Conservation (phyloP, 1,284 basidiomycete genomes). For the Violaceomyces palustris region DNA sequence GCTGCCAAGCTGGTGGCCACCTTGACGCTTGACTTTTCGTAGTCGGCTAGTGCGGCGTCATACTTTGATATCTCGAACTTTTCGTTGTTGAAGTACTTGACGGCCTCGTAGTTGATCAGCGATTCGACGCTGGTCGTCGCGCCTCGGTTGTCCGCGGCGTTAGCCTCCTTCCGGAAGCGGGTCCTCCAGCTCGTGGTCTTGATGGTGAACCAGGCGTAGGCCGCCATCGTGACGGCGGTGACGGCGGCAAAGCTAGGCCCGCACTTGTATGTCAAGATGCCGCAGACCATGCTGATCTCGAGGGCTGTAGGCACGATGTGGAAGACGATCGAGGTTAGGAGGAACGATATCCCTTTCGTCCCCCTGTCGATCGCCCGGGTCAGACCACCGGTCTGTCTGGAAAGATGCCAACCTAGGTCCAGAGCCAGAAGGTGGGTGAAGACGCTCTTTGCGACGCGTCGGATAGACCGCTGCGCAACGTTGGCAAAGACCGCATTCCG, state of each 20-base stretch:
- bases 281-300: constrained; percentile 94
- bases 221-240: constrained; percentile 75
- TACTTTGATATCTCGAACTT: constrained; percentile 84
- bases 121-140: constrained; percentile 91
- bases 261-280: constrained; percentile 93
- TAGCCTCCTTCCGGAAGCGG: constrained; percentile 86
- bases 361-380: constrained; percentile 95
- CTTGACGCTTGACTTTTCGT: constrained; percentile 87
- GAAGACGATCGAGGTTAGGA: constrained; percentile 87
- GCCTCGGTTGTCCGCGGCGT: constrained; percentile 91
- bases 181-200: constrained; percentile 95
- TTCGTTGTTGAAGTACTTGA: constrained; percentile 99
- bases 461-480: constrained; percentile 88
- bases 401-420: constrained; percentile 87
- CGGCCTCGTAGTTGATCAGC: constrained; percentile 94
- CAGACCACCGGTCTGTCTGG: constrained; percentile 88
- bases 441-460: constrained; percentile 85
- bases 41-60: constrained; percentile 77
- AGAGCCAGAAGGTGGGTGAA: constrained; percentile 87
- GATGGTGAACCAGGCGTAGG: constrained; percentile 96
- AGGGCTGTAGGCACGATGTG: constrained; percentile 92
- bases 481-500: constrained; percentile 94
- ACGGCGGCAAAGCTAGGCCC: constrained; percentile 94
- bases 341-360: constrained; percentile 94
- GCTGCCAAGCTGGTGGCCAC: constrained; percentile 89